These are phyloP conservation scores for Astrephomene gubernaculifera DNA, from an alignment of 139 green algal genomes.

Conservation along the genomic window DNA sequence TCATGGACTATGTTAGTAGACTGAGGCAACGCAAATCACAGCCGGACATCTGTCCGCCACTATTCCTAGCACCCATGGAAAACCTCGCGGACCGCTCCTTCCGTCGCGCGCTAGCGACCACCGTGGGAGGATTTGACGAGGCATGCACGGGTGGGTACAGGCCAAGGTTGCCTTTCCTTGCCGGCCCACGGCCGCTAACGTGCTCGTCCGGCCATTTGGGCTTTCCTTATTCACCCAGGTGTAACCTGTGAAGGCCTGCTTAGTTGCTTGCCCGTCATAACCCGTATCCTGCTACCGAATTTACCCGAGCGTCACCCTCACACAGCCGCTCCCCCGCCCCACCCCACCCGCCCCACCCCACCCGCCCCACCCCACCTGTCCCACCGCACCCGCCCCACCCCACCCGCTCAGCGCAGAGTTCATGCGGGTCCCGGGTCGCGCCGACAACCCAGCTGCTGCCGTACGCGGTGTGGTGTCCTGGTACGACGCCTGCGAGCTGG, in stretches of 20 bases:
- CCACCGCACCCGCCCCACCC: neutral
- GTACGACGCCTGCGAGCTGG: slow-evolving; percentile 71
- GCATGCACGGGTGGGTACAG: slow-evolving; percentile 57
- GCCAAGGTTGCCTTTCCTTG: too few species aligned
- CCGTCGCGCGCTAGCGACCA: slow-evolving; percentile 48
- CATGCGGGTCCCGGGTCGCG: slow-evolving; percentile 64
- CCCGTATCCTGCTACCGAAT: too few species aligned
- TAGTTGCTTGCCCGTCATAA: too few species aligned
- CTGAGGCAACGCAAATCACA: neutral
- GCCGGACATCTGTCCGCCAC: neutral
- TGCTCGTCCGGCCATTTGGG: too few species aligned
- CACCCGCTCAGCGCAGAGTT: slow-evolving; percentile 61
- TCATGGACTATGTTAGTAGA: slow-evolving; percentile 41
- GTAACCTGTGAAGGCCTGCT: too few species aligned
- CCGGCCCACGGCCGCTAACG: too few species aligned
- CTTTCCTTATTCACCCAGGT: too few species aligned
- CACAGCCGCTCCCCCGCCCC: neutral
- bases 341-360: neutral
- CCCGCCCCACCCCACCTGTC: neutral
- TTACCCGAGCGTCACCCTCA: too few species aligned
- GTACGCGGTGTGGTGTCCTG: slow-evolving; percentile 47
- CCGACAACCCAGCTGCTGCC: slow-evolving; percentile 38
- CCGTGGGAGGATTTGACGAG: slow-evolving; percentile 65
- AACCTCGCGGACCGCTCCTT: slow-evolving; percentile 66
- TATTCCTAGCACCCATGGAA: slow-evolving; percentile 68